These are phyloP conservation scores for Delonix regia DNA, from an alignment of 306 rosid genomes.

Conservation along the genomic window DNA sequence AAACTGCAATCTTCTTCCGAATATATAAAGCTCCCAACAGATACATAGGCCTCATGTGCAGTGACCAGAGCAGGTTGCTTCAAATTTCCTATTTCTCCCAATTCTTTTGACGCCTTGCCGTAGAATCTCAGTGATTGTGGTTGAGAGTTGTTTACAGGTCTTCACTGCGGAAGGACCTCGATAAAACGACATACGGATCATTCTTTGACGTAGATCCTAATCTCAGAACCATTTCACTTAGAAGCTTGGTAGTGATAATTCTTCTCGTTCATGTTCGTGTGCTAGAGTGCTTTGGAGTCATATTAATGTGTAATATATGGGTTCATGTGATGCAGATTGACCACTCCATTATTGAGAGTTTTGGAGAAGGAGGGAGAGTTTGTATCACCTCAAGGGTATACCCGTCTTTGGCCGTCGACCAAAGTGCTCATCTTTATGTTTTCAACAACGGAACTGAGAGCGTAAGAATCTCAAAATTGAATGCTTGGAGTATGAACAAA, in stretches of 20 bases:
- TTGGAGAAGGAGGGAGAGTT: constrained; percentile 68
- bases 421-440: constrained; percentile 57
- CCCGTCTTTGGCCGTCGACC: constrained; percentile 56
- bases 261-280: not conserved
- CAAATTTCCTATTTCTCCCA: not conserved
- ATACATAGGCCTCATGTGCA: constrained; percentile 70
- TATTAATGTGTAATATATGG: not conserved
- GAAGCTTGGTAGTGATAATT: constrained; percentile 57
- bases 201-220: constrained; percentile 53
- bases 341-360: constrained; percentile 71
- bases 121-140: not conserved
- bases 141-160: constrained; percentile 49
- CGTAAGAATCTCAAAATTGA: constrained; percentile 45
- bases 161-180: constrained; percentile 53
- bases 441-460: constrained; percentile 64
- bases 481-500: constrained; percentile 73
- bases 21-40: constrained; percentile 45
- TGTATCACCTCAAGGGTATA: constrained; percentile 72
- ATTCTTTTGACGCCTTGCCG: not conserved
- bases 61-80: constrained; percentile 70
- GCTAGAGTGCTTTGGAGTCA: too few relatives aligned
- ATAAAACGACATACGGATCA: constrained; percentile 60
- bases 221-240: constrained; percentile 51
- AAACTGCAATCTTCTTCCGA: constrained; percentile 58
- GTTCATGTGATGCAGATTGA: constrained; percentile 60